phyloP scores from a whole-genome alignment of 1,139 yeast genomes.

The Candida labiduridarum region DNA sequence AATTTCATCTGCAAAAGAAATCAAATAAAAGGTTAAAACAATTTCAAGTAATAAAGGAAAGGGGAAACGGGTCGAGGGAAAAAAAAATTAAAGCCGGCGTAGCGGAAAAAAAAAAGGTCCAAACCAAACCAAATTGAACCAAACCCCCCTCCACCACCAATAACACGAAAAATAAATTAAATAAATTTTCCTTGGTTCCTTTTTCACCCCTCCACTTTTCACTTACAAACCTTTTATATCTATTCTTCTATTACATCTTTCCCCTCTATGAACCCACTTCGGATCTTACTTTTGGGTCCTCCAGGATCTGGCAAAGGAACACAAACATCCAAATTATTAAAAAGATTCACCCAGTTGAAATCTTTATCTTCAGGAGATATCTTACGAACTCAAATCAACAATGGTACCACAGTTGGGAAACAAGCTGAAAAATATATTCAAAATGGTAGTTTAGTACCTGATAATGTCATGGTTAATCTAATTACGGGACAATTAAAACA shows the following conservation, averaged over 20 bases:
- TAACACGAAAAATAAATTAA: no score
- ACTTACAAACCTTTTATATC: background rate
- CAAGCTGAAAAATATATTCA: conserved; percentile 59
- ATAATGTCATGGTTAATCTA: conserved; percentile 61
- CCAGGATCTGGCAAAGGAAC: conserved; percentile 98
- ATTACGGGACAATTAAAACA: conserved; percentile 52
- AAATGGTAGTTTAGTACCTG: conserved; percentile 74
- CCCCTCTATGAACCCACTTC: conserved; percentile 43
- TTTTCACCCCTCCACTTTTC: background rate
- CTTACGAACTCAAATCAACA: conserved; percentile 65
- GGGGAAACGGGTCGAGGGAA: background rate
- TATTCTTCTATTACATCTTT: background rate
- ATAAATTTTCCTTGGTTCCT: background rate
- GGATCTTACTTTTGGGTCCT: conserved; percentile 81
- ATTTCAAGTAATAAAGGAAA: no score
- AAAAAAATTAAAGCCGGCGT: background rate
- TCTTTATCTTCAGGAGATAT: conserved; percentile 85
- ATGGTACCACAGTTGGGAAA: conserved; percentile 56
- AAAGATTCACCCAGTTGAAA: conserved; percentile 49
- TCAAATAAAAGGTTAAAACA: background rate
- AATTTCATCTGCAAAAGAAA: no score
- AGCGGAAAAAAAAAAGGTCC: conserved; percentile 3
- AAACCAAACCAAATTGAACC: background rate
- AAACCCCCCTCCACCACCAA: background rate
- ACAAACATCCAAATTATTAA: conserved; percentile 66